Evolutionary conservation across 805 yeast species (phyloP), one percentile per base, ranked within the genome.

Genomic region (Teunomyces lycoperdinae): DNA sequence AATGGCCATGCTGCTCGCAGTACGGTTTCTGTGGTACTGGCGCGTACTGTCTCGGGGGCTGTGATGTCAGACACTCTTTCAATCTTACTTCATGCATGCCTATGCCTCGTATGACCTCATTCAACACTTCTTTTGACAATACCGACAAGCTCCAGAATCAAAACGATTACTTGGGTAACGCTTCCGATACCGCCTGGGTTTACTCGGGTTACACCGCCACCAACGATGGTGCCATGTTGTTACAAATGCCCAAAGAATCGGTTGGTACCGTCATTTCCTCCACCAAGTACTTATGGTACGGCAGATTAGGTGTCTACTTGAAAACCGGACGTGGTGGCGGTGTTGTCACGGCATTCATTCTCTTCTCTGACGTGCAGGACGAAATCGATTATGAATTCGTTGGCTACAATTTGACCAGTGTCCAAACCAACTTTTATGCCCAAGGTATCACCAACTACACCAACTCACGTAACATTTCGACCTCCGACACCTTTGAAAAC

Each of bases 311-410:
- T 29, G 84, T 85, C 43, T 78, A 72, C 43, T 59, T 89, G 59
- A 89, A 85, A 71, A 73, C 92, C 0, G 86, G 96, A 0, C 87
- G 81, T 61, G 77, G 77, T 33, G 74, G 68, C 8, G 97, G 97
- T 75, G 96, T 90, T 32, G 79, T 90, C 49, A 78, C 95, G 11
- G 91, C 96, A 28, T 81, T 84, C 59, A 89, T 90, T 66, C 65
- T 89, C 45, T 85, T 81, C 67, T 87, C 96, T 6, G 87, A 87
- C 62, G 89, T 85, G 36, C 83, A 87, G 74, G 97, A 90, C 73
- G 97, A 91, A 76, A 78, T 90, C 58, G 97, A 91, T 78, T 83
- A 69, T 61, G 97, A 91, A 72, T 85, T 83, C 56, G 85, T 89
- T 53, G 98, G 98, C 50, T 78, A 79, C 59, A 80, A 86, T 60